Conservation (phyloP, 345 rosid genomes). For the Murraya paniculata region DNA sequence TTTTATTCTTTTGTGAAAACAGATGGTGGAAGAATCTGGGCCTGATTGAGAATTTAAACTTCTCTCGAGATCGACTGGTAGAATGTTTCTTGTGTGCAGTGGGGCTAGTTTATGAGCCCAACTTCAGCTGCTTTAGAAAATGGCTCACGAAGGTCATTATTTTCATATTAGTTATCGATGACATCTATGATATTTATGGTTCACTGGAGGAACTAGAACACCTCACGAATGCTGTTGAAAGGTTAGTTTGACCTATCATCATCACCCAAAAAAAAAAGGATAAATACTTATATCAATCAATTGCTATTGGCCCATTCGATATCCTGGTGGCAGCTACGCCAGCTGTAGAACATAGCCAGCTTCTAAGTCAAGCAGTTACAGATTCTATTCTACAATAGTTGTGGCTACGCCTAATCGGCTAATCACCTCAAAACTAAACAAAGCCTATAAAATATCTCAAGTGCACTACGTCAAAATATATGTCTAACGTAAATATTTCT, state of each 20-base stretch:
- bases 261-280: neutral
- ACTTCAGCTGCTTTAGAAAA: constrained; percentile 33
- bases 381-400: no score
- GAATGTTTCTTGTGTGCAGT: constrained; percentile 48
- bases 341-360: no score
- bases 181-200: constrained; percentile 53
- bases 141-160: constrained; percentile 40
- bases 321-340: no score
- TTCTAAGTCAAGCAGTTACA: no score
- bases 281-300: neutral
- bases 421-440: no score
- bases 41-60: constrained; percentile 32
- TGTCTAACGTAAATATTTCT: neutral
- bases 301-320: no score
- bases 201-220: constrained; percentile 40
- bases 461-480: neutral
- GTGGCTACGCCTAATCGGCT: no score
- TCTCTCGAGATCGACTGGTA: constrained; percentile 46
- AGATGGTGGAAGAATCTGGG: constrained; percentile 59
- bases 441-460: neutral
- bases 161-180: constrained; percentile 44
- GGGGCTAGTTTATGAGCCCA: constrained; percentile 37
- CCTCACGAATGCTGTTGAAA: constrained; percentile 43
- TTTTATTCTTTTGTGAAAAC: neutral
- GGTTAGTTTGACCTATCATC: constrained; percentile 16